Evolutionary conservation across 2,329 filamentous ascomycete species (phyloP), one percentile per base, ranked within the genome.

Genomic region (Botrytis tulipae): DNA sequence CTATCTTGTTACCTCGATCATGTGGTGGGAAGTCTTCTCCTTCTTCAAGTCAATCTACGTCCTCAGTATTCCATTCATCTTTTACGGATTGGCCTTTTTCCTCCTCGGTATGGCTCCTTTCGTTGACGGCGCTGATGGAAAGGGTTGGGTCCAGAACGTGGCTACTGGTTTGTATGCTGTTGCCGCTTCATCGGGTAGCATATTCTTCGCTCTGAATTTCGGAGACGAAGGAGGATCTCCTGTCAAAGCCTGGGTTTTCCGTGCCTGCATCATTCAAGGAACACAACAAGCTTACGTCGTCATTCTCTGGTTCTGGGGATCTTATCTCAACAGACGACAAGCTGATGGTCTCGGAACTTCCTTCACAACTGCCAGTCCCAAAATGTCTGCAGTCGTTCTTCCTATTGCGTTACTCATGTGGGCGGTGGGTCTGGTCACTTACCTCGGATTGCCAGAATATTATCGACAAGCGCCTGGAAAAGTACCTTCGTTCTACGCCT

Each of bases 131-230:
- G 76, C 78, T 1, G 76, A 78, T 71, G 79, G 80, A 18, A 83
- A 86, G 63, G 85, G 84, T 20, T 89, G 87, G 74, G 68, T 74
- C 22, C 72, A 75, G 86, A 88, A 90, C 74, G 83, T 89, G 8
- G 90, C 88, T 16, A 89, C 88, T 4, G 89, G 84, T 6, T 78
- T 90, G 35, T 92, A 92, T 78, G 87, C 89, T 1, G 84, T 87
- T 9, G 90, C 89, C 9, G 90, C 90, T 9, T 86, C 88, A 14
- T 88, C 87, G 59, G 90, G 90, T 20, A 88, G 87, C 0, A 84
- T 92, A 73, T 91, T 89, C 83, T 92, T 92, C 77, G 86, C 89
- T 3, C 85, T 91, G 68, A 92, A 92, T 80, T 91, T 91, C 77
- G 89, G 89, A 73, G 87, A 88, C 76, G 88, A 90, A 82, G 88